phyloP scores from a whole-genome alignment of 169 alveolate genomes.

The Cystoisospora suis region DNA sequence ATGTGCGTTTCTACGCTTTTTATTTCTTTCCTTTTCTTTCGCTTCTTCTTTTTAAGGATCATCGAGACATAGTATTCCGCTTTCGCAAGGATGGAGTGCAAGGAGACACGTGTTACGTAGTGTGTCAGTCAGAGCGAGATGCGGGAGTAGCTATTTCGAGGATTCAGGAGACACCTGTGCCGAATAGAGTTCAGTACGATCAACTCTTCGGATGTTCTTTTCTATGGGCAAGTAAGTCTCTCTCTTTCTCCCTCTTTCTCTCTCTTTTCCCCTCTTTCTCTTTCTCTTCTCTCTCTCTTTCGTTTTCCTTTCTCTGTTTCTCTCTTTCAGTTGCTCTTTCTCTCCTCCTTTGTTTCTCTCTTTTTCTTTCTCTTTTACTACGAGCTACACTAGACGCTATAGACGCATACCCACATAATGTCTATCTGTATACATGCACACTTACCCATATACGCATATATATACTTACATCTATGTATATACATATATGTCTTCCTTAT shows the following conservation, averaged over 20 bases:
- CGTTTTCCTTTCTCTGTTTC: background rate
- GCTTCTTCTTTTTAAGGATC: background rate
- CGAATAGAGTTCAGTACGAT: conserved; percentile 5
- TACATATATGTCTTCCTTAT: background rate
- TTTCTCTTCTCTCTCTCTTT: background rate
- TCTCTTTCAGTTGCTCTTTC: background rate
- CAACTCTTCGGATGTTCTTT: conserved; percentile 40
- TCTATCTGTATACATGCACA: background rate
- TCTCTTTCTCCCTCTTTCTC: background rate
- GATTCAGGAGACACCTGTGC: conserved; percentile 11
- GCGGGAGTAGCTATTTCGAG: background rate
- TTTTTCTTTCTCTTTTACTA: background rate
- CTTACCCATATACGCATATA: background rate
- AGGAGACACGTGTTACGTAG: conserved; percentile 4
- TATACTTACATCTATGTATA: background rate
- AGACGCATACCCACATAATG: background rate
- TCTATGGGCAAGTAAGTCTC: conserved; percentile 28
- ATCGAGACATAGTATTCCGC: background rate
- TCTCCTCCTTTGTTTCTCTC: background rate
- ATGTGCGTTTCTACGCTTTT: too few species aligned
- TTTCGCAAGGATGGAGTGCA: conserved; percentile 25
- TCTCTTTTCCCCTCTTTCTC: background rate
- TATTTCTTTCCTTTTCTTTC: too few species aligned
- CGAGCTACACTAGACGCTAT: background rate
- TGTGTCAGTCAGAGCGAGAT: conserved; percentile 5